Percentiles rank a stretch among this genome's conserved stretches.
Conservation (phyloP, 1,139 yeast genomes). For the Zhuliangozyma parablackwelliae region DNA sequence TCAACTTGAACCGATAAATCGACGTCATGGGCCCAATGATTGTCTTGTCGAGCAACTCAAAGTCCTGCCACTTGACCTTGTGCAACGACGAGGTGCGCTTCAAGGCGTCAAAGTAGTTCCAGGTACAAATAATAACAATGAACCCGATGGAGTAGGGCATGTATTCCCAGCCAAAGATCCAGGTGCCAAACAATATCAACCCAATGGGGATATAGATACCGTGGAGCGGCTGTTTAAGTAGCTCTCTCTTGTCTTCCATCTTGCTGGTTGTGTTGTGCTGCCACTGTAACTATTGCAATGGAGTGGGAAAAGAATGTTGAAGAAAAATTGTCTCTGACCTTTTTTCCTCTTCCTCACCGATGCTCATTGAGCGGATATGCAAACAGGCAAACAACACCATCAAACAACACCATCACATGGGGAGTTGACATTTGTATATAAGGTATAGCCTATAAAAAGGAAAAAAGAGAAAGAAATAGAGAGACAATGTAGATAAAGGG, state of each 20-base stretch:
- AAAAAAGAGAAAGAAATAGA: constrained; percentile 3
- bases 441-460: not conserved
- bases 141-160: constrained; percentile 49
- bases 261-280: not conserved
- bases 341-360: too few relatives aligned
- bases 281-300: not conserved
- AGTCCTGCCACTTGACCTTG: constrained; percentile 52
- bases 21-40: constrained; percentile 65
- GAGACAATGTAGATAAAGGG: constrained; percentile 2
- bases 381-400: too few relatives aligned
- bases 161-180: constrained; percentile 48
- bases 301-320: not conserved
- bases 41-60: constrained; percentile 70
- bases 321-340: not conserved
- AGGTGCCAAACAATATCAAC: constrained; percentile 58
- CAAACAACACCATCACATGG: too few relatives aligned
- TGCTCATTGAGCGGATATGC: too few relatives aligned
- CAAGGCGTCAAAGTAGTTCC: constrained; percentile 48
- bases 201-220: constrained; percentile 67
- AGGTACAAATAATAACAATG: constrained; percentile 40
- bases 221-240: constrained; percentile 62
- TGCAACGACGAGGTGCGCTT: constrained; percentile 45
- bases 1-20: constrained; percentile 65
- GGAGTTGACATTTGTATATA: too few relatives aligned
- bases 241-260: constrained; percentile 46